A percentile compares a stretch with the other conserved stretches of the same genome.
phyloP scores from a whole-genome alignment of 805 yeast genomes.

The Candida incommunis region DNA sequence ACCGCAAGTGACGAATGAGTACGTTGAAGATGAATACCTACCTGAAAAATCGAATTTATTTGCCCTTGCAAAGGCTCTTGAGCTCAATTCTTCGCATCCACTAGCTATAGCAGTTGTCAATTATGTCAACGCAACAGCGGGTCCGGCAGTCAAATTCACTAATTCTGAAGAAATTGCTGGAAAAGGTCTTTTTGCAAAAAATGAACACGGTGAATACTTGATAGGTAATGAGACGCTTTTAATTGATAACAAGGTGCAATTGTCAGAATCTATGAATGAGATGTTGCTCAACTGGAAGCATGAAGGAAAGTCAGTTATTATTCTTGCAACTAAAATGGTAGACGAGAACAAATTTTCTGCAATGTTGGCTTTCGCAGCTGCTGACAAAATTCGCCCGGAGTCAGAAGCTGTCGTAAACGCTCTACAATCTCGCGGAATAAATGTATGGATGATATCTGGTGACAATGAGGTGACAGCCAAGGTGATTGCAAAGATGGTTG shows the following conservation, averaged over 20 bases:
- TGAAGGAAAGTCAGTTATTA: slow-evolving; percentile 48
- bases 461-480: slow-evolving; percentile 55
- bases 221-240: slow-evolving; percentile 50
- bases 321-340: slow-evolving; percentile 30
- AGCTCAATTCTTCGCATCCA: slow-evolving; percentile 54
- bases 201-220: slow-evolving; percentile 25
- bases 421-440: slow-evolving; percentile 29
- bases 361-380: slow-evolving; percentile 38
- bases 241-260: slow-evolving; percentile 29
- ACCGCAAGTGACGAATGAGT: slow-evolving; percentile 38
- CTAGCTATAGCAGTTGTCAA: slow-evolving; percentile 42
- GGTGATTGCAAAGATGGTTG: slow-evolving; percentile 50
- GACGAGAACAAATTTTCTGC: slow-evolving; percentile 22
- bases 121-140: slow-evolving; percentile 20
- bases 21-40: slow-evolving; percentile 12
- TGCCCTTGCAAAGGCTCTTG: slow-evolving; percentile 36
- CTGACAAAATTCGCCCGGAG: slow-evolving; percentile 43
- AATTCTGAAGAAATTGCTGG: slow-evolving; percentile 43
- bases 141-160: slow-evolving; percentile 24
- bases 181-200: slow-evolving; percentile 38
- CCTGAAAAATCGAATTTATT: slow-evolving; percentile 28
- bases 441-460: slow-evolving; percentile 67
- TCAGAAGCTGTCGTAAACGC: slow-evolving; percentile 35
- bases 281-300: slow-evolving; percentile 40
- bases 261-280: slow-evolving; percentile 23